These are phyloP conservation scores for Pharnaceum exiguum DNA, from an alignment of 148 eudicot genomes.

Conservation along the genomic window DNA sequence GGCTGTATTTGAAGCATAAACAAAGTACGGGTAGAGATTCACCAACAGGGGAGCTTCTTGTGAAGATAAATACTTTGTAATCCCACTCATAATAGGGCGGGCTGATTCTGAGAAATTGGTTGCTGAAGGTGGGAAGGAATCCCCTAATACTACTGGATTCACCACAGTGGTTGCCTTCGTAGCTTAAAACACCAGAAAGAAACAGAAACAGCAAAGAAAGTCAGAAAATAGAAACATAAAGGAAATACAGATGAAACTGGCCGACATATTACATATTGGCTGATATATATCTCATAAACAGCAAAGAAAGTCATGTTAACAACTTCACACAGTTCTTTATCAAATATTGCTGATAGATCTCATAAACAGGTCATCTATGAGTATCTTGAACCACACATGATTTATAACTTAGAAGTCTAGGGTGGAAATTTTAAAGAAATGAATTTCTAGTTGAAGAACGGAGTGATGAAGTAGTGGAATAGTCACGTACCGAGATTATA, in stretches of 20 bases:
- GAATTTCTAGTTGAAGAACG: too few relatives aligned
- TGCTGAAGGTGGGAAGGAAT: constrained; percentile 50
- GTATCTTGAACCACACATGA: too few relatives aligned
- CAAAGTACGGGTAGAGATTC: constrained; percentile 57
- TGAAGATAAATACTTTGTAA: constrained; percentile 26
- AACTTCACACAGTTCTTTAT: too few relatives aligned
- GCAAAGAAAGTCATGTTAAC: too few relatives aligned
- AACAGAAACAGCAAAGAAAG: background rate
- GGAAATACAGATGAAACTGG: too few relatives aligned
- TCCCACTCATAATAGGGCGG: constrained; percentile 8
- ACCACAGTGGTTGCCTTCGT: constrained; percentile 39
- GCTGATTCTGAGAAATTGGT: constrained; percentile 25
- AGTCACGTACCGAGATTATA: constrained; percentile 18
- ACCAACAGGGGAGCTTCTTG: constrained; percentile 29
- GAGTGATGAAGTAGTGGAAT: too few relatives aligned
- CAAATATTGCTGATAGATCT: too few relatives aligned
- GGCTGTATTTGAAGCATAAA: constrained; percentile 28
- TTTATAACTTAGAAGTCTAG: too few relatives aligned
- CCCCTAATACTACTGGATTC: constrained; percentile 24
- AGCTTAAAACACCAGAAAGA: constrained; percentile 1
- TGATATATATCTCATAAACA: too few relatives aligned
- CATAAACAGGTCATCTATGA: too few relatives aligned
- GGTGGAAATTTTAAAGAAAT: too few relatives aligned
- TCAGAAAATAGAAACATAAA: background rate
- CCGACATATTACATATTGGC: too few relatives aligned